A percentile compares a stretch with the other conserved stretches of the same genome.
These are phyloP conservation scores for Rhodotorula sp. DNA, from an alignment of 1,284 basidiomycete species.

Conservation along the genomic window DNA sequence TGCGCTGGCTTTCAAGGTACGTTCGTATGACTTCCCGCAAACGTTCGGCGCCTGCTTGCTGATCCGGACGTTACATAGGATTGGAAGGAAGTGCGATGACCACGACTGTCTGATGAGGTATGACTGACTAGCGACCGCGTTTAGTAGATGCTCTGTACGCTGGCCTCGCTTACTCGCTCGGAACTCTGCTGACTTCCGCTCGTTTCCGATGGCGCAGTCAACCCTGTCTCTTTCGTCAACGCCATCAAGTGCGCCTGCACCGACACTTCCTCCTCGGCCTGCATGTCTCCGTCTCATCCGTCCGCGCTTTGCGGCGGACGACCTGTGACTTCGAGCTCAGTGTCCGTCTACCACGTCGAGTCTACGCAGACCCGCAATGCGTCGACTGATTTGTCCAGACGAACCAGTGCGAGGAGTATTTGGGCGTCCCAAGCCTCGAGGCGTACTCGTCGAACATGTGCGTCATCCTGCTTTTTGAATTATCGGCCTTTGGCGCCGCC, in stretches of 20 bases:
- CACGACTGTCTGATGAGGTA: neutral
- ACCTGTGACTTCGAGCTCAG: no score
- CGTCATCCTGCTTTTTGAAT: neutral
- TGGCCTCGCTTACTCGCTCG: no score
- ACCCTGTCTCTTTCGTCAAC: constrained; percentile 17
- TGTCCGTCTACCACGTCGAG: no score
- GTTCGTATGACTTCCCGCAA: neutral
- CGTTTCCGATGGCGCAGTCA: neutral
- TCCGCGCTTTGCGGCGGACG: no score
- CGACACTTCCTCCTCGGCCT: constrained; percentile 31
- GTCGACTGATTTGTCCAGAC: constrained; percentile 35
- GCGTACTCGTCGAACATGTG: constrained; percentile 18
- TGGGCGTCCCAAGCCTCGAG: constrained; percentile 22
- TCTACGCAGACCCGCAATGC: constrained; percentile 28
- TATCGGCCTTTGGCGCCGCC: no score
- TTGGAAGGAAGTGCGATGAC: constrained; percentile 7
- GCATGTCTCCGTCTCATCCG: neutral
- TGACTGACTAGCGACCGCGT: no score
- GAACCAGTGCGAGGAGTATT: constrained; percentile 27
- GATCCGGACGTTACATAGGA: neutral
- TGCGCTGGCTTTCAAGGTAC: constrained; percentile 27
- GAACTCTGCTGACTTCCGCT: no score
- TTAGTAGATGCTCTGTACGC: constrained; percentile 19
- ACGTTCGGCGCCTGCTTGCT: neutral
- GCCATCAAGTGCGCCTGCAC: constrained; percentile 32